phyloP scores from a whole-genome alignment of 306 rosid species.

The Cucumis hystrix region DNA sequence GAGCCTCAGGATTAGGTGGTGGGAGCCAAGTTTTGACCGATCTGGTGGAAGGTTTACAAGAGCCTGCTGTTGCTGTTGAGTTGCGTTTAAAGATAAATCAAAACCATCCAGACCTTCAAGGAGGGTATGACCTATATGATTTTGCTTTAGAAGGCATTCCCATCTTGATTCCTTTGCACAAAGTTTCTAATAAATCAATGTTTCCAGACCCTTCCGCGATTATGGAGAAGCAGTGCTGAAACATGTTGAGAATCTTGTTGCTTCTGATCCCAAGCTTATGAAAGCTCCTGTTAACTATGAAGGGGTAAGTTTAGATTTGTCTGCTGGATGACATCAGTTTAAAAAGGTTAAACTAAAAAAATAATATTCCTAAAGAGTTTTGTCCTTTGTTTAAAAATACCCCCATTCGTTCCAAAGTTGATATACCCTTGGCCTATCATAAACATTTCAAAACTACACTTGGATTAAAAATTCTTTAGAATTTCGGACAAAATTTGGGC shows the following conservation, averaged over 20 bases:
- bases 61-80: conserved; percentile 62
- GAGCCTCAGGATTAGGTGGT: conserved; percentile 57
- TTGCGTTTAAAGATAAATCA: conserved; percentile 79
- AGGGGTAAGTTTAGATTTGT: conserved; percentile 43
- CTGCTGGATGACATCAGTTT: not conserved
- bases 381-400: not conserved
- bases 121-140: conserved; percentile 42
- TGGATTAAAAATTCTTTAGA: not conserved
- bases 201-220: conserved; percentile 69
- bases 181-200: conserved; percentile 19
- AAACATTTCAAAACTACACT: not conserved
- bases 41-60: conserved; percentile 64
- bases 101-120: conserved; percentile 72
- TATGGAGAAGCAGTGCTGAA: conserved; percentile 88
- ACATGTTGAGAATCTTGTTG: conserved; percentile 48
- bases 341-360: not conserved
- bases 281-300: conserved; percentile 80
- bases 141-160: conserved; percentile 6
- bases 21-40: conserved; percentile 87
- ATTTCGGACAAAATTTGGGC: no score
- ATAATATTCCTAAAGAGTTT: not conserved
- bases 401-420: not conserved
- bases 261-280: conserved; percentile 40
- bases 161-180: conserved; percentile 5
- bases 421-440: not conserved